phyloP scores from a whole-genome alignment of 1,284 basidiomycete genomes.

The Marasmius sp. region DNA sequence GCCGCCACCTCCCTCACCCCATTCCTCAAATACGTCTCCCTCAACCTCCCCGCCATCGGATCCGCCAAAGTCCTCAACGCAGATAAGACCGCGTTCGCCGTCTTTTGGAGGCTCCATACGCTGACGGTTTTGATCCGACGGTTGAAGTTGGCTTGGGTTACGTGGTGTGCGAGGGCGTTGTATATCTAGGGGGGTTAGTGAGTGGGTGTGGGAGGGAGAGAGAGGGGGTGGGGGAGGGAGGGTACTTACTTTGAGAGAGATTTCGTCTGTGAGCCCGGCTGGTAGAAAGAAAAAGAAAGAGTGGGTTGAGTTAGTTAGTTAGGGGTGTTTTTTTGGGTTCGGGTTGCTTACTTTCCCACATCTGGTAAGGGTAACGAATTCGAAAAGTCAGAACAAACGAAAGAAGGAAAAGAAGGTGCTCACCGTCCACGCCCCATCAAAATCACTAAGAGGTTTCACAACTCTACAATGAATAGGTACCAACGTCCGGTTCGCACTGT shows the following conservation, averaged over 20 bases:
- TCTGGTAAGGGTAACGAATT: slow-evolving; percentile 53
- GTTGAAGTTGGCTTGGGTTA: slow-evolving; percentile 84
- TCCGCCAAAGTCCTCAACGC: slow-evolving; percentile 44
- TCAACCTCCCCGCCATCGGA: slow-evolving; percentile 41
- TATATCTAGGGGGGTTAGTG: slow-evolving; percentile 56
- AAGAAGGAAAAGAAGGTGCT: slow-evolving; percentile 32
- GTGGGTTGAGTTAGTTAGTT: too few relatives aligned
- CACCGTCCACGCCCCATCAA: slow-evolving; percentile 90
- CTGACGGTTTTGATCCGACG: slow-evolving; percentile 85
- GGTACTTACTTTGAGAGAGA: slow-evolving; percentile 77
- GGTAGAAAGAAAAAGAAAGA: slow-evolving; percentile 8
- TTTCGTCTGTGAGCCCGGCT: slow-evolving; percentile 83
- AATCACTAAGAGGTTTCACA: slow-evolving; percentile 76
- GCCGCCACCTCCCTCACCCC: slow-evolving; percentile 2
- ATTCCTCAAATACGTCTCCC: slow-evolving; percentile 40
- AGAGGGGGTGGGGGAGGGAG: slow-evolving; percentile 9
- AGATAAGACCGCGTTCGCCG: slow-evolving; percentile 44
- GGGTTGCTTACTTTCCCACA: slow-evolving; percentile 83
- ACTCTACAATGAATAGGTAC: slow-evolving; percentile 90
- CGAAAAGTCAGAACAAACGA: slow-evolving; percentile 12
- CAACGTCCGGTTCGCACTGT: slow-evolving; percentile 85
- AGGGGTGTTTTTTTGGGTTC: too few relatives aligned
- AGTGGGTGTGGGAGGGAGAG: slow-evolving; percentile 7
- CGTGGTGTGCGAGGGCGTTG: slow-evolving; percentile 90
- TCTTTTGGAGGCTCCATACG: slow-evolving; percentile 65